These are phyloP conservation scores for Linnemannia hyalina DNA, from an alignment of 192 early-diverging fungal species.

Conservation along the genomic window DNA sequence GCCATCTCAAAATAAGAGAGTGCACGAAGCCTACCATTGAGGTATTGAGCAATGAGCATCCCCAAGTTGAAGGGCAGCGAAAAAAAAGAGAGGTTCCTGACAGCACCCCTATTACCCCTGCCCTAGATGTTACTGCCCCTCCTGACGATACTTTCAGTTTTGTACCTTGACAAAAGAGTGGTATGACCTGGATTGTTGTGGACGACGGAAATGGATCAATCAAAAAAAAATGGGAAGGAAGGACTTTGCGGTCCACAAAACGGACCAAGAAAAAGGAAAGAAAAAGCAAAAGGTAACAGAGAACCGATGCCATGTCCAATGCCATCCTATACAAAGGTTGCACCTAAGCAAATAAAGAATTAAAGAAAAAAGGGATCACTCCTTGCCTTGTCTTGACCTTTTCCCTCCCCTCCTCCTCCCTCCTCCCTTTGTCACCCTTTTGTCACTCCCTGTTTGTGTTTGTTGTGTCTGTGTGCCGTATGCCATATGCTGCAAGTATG, in stretches of 20 bases:
- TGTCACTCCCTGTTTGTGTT: conserved; percentile 4
- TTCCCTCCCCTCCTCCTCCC: neutral
- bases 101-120: neutral
- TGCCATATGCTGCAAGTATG: neutral
- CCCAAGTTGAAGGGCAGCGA: neutral
- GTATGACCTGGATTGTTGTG: neutral
- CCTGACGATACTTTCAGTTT: neutral
- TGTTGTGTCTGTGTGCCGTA: no score
- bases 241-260: neutral
- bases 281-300: neutral
- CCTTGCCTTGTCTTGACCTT: neutral
- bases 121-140: neutral
- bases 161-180: neutral
- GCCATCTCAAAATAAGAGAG: no score
- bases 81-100: neutral
- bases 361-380: neutral
- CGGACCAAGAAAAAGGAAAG: neutral
- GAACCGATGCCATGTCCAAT: no score
- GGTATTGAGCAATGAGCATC: no score
- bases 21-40: no score
- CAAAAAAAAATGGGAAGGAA: neutral
- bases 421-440: neutral
- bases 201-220: neutral
- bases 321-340: neutral
- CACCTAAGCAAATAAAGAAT: neutral